A percentile compares a stretch with the other conserved stretches of the same genome.
Conservation (phyloP, 352 stramenopile genomes). For the Phytophthora hibernalis region DNA sequence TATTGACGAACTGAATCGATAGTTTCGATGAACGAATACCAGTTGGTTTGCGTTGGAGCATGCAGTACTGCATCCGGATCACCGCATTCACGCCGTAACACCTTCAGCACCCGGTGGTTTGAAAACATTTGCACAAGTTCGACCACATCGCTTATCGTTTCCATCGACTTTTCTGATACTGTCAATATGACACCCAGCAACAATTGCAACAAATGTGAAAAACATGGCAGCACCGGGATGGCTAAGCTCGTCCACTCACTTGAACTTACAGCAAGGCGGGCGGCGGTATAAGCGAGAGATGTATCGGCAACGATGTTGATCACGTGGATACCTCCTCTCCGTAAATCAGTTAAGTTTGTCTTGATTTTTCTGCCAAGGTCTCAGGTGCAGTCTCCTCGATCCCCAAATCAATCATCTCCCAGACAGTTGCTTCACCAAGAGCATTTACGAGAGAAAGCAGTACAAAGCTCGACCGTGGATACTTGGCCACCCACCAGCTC, state of each 20-base stretch:
- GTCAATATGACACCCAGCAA: constrained; percentile 71
- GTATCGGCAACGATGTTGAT: constrained; percentile 80
- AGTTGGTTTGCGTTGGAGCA: constrained; percentile 51
- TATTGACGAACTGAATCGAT: constrained; percentile 83
- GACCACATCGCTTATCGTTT: constrained; percentile 74
- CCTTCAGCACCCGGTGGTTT: constrained; percentile 62
- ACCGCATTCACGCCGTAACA: constrained; percentile 67
- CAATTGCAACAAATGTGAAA: constrained; percentile 59
- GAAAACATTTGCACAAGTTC: constrained; percentile 73
- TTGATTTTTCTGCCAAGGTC: constrained; percentile 61
- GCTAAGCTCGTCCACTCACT: constrained; percentile 46
- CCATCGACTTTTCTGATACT: constrained; percentile 47
- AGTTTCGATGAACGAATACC: constrained; percentile 85
- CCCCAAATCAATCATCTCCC: constrained; percentile 67
- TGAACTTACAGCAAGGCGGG: constrained; percentile 51
- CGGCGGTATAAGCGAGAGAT: constrained; percentile 44
- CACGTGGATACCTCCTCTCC: constrained; percentile 56
- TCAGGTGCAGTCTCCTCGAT: constrained; percentile 49
- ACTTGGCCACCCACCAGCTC: constrained; percentile 66
- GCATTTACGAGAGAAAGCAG: constrained; percentile 79
- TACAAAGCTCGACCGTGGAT: constrained; percentile 56
- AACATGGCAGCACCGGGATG: constrained; percentile 70
- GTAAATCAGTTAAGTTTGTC: constrained; percentile 45
- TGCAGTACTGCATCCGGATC: constrained; percentile 64
- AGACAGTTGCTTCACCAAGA: constrained; percentile 61